Evolutionary conservation across 2,329 filamentous ascomycete genomes (phyloP).

Genomic region (Rutstroemia sp.): DNA sequence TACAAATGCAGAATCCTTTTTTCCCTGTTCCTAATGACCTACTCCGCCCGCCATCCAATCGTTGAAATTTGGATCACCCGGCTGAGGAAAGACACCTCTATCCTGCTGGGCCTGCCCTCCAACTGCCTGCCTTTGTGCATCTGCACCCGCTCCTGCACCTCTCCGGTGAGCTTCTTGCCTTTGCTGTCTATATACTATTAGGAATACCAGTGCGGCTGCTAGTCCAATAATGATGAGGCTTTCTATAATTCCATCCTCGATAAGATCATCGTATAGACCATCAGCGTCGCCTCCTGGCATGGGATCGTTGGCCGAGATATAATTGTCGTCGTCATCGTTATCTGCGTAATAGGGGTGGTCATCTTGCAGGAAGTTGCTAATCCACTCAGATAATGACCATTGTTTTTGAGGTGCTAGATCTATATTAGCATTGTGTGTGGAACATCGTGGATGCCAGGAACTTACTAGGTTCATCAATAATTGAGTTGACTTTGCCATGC

Average conservation of each 20-base stretch:
- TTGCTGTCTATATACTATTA: conserved; percentile 76
- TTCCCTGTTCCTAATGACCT: conserved; percentile 40
- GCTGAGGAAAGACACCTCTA: conserved; percentile 55
- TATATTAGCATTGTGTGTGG: conserved; percentile 37
- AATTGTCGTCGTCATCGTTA: conserved; percentile 38
- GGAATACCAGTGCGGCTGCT: conserved; percentile 62
- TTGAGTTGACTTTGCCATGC: conserved; percentile 84
- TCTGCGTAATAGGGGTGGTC: conserved; percentile 52
- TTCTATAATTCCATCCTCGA: conserved; percentile 76
- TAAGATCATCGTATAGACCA: conserved; percentile 51
- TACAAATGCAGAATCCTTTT: no score
- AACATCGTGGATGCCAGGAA: neutral
- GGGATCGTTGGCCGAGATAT: conserved; percentile 42
- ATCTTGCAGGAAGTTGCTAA: conserved; percentile 74
- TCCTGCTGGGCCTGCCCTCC: conserved; percentile 30
- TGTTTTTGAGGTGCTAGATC: conserved; percentile 57
- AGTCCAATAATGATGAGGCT: conserved; percentile 76
- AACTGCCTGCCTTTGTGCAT: conserved; percentile 25
- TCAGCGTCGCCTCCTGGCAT: conserved; percentile 49
- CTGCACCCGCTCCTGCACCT: conserved; percentile 32
- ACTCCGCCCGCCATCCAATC: conserved; percentile 59
- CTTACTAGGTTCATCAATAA: conserved; percentile 80
- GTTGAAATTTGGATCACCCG: conserved; percentile 58
- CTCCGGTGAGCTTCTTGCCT: conserved; percentile 50
- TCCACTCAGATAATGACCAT: conserved; percentile 78